A percentile compares a stretch with the other conserved stretches of the same genome.
Conservation (phyloP, 768 basidiomycete species). For the Phanerochaete sordida region DNA sequence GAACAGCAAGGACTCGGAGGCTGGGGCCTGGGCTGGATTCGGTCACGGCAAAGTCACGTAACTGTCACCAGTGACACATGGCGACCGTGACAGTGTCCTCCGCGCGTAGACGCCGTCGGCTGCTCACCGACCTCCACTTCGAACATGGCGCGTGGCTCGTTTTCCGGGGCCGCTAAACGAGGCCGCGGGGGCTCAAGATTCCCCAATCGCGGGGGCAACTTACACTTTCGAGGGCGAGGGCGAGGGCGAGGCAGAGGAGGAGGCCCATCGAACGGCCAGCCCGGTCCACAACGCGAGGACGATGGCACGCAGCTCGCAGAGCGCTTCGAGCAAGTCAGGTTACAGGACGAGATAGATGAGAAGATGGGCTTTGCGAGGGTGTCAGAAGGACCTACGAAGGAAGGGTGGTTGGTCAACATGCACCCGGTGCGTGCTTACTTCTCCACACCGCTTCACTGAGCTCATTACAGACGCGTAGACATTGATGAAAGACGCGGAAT, state of each 20-base stretch:
- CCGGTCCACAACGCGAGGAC: conserved; percentile 69
- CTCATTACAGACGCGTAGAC: conserved; percentile 46
- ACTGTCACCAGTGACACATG: neutral
- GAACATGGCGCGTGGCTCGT: conserved; percentile 22
- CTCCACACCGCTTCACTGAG: neutral
- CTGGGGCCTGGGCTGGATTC: no score
- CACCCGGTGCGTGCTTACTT: conserved; percentile 67
- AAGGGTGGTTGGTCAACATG: conserved; percentile 99
- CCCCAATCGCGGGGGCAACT: conserved; percentile 26
- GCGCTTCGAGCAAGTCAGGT: conserved; percentile 72
- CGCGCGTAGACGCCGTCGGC: conserved; percentile 1
- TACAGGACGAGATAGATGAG: conserved; percentile 88
- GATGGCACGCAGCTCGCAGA: conserved; percentile 88
- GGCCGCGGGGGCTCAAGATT: conserved; percentile 31
- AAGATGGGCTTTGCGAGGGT: conserved; percentile 84
- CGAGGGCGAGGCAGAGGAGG: conserved; percentile 49
- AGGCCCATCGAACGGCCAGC: conserved; percentile 24
- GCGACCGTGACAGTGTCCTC: neutral
- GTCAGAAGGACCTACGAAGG: conserved; percentile 71
- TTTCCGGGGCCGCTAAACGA: conserved; percentile 13
- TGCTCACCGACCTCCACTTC: neutral
- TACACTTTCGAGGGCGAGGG: conserved; percentile 39
- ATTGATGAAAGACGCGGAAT: conserved; percentile 79
- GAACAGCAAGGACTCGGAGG: no score
- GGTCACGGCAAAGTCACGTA: neutral